These are phyloP conservation scores for Leccinum subspadiceum DNA, from an alignment of 1,284 basidiomycete species.

Conservation along the genomic window DNA sequence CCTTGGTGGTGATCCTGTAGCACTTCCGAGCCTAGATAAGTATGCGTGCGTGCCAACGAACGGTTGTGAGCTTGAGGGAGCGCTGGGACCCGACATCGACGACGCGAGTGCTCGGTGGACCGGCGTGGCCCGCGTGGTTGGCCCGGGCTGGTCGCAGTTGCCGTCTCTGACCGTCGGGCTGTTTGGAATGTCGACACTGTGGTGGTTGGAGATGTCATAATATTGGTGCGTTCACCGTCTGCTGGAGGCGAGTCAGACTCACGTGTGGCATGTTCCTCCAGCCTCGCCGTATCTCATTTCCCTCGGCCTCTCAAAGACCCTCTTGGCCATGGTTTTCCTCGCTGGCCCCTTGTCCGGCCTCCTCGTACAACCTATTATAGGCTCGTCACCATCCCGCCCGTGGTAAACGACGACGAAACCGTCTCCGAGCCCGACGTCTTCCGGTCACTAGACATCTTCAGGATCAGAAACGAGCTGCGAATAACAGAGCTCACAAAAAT, in stretches of 20 bases:
- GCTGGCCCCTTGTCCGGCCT: constrained; percentile 92
- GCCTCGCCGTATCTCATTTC: constrained; percentile 93
- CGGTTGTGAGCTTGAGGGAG: too few species aligned
- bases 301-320: constrained; percentile 84
- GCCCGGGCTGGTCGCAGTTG: constrained; percentile 61
- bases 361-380: constrained; percentile 90
- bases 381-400: constrained; percentile 24
- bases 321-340: constrained; percentile 89
- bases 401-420: too few species aligned
- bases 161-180: constrained; percentile 77
- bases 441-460: constrained; percentile 40
- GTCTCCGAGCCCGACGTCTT: too few species aligned
- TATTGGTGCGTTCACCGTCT: constrained; percentile 44
- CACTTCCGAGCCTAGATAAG: too few species aligned
- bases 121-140: constrained; percentile 54
- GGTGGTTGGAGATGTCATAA: constrained; percentile 92
- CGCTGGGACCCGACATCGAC: constrained; percentile 16
- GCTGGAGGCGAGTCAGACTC: background rate
- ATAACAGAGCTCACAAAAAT: constrained; percentile 71
- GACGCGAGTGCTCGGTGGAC: constrained; percentile 44
- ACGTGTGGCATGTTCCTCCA: constrained; percentile 12
- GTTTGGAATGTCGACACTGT: constrained; percentile 81
- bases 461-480: background rate
- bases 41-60: too few species aligned
- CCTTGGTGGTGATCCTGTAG: too few species aligned